A percentile compares a stretch with the other conserved stretches of the same genome.
phyloP scores from a whole-genome alignment of 345 rosid genomes.

The Moringa oleifera region DNA sequence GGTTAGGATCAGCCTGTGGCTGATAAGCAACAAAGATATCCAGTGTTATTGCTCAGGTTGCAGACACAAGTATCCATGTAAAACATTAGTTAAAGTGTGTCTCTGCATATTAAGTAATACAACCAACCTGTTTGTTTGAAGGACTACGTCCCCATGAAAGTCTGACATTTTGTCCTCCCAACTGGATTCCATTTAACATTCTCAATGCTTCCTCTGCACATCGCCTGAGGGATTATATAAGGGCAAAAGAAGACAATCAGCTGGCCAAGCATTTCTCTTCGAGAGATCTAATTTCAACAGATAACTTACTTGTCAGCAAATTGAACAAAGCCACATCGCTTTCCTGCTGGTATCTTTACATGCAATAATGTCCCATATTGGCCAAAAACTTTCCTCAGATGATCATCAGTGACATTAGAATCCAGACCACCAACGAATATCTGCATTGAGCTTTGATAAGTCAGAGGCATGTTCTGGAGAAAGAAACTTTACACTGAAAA shows the following conservation, averaged over 20 bases:
- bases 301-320: slow-evolving; percentile 63
- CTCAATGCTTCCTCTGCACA: slow-evolving; percentile 82
- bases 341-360: slow-evolving; percentile 78
- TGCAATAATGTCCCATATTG: slow-evolving; percentile 77
- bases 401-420: slow-evolving; percentile 63
- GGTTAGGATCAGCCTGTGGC: slow-evolving; percentile 59
- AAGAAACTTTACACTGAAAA: not conserved
- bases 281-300: not conserved
- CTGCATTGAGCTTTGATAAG: slow-evolving; percentile 29
- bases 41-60: not conserved
- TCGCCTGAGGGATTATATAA: slow-evolving; percentile 40
- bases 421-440: slow-evolving; percentile 90
- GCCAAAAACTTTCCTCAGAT: slow-evolving; percentile 64
- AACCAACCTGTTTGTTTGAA: slow-evolving; percentile 65
- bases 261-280: not conserved
- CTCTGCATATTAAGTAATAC: not conserved
- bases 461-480: slow-evolving; percentile 5
- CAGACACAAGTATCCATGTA: not conserved
- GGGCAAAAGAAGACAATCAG: not conserved
- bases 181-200: slow-evolving; percentile 51
- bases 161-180: slow-evolving; percentile 78
- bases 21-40: slow-evolving; percentile 14
- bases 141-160: slow-evolving; percentile 98
- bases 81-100: not conserved
- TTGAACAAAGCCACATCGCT: slow-evolving; percentile 91